phyloP scores from a whole-genome alignment of 129 eudicot species.

The Lactuca saligna region DNA sequence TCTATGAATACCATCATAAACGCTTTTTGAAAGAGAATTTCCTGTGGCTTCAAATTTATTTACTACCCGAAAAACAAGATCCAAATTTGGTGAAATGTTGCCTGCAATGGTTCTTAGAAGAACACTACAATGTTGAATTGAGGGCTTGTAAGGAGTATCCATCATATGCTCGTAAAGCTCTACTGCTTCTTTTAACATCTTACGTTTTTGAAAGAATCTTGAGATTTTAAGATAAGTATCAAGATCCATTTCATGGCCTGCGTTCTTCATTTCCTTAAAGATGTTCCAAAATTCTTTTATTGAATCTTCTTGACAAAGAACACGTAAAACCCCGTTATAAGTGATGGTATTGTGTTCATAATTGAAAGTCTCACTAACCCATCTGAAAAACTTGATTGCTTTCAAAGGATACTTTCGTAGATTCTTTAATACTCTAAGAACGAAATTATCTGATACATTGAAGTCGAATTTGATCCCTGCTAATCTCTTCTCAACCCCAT shows the following conservation, averaged over 20 bases:
- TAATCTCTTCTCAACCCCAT: conserved; percentile 57
- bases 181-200: conserved; percentile 78
- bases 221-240: conserved; percentile 77
- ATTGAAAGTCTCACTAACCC: conserved; percentile 45
- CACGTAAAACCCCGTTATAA: conserved; percentile 65
- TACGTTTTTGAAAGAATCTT: conserved; percentile 61
- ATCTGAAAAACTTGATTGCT: conserved; percentile 61
- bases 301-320: conserved; percentile 60
- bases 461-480: conserved; percentile 35
- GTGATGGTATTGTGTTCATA: conserved; percentile 55
- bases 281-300: conserved; percentile 63
- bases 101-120: conserved; percentile 55
- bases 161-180: conserved; percentile 82
- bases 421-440: conserved; percentile 64
- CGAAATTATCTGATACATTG: conserved; percentile 50
- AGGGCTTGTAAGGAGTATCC: conserved; percentile 76
- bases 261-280: conserved; percentile 56
- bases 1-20: conserved; percentile 85
- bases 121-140: conserved; percentile 47
- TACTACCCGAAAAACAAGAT: conserved; percentile 67
- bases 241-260: conserved; percentile 70
- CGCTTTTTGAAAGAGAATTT: conserved; percentile 43
- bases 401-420: conserved; percentile 46
- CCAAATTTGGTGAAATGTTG: conserved; percentile 45
- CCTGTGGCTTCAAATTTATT: conserved; percentile 66